Conservation (phyloP, 495 filamentous ascomycete genomes). For the Xylaria intraflava region DNA sequence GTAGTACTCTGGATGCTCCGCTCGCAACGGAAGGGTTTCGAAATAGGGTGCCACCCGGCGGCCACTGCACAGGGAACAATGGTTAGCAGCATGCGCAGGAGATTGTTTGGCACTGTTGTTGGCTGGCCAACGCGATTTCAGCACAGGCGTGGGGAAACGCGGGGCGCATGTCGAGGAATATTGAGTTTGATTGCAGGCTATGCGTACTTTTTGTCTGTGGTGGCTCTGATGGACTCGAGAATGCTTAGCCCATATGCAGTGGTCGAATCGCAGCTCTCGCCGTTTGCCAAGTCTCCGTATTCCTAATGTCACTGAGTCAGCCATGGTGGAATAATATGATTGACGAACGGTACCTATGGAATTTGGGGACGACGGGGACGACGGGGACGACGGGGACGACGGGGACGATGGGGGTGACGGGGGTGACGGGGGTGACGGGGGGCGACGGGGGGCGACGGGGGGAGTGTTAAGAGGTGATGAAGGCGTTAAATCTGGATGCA, state of each 20-base stretch:
- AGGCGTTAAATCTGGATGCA: neutral
- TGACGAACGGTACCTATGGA: slow-evolving; percentile 1
- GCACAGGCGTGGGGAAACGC: neutral
- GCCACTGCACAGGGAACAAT: slow-evolving; percentile 39
- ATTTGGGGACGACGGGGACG: too few species aligned
- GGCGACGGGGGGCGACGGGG: too few species aligned
- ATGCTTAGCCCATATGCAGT: slow-evolving; percentile 59
- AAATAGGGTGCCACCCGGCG: slow-evolving; percentile 66
- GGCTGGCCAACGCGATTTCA: neutral
- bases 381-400: too few species aligned
- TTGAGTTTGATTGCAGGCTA: neutral
- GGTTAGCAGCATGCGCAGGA: slow-evolving; percentile 11
- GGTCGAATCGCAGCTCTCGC: slow-evolving; percentile 57
- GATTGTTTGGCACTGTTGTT: neutral
- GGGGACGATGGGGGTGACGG: too few species aligned
- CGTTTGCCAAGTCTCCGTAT: slow-evolving; percentile 34
- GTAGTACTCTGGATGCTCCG: slow-evolving; percentile 66
- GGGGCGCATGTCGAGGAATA: slow-evolving; percentile 5
- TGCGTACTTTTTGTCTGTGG: slow-evolving; percentile 65
- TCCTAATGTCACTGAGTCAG: slow-evolving; percentile 22
- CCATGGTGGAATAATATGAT: neutral
- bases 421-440: too few species aligned
- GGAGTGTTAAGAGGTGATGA: too few species aligned
- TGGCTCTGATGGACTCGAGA: slow-evolving; percentile 56
- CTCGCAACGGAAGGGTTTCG: slow-evolving; percentile 57